Base-by-base conservation (phyloP, 495 filamentous ascomycete genomes). In the Margaritispora aquatica region DNA sequence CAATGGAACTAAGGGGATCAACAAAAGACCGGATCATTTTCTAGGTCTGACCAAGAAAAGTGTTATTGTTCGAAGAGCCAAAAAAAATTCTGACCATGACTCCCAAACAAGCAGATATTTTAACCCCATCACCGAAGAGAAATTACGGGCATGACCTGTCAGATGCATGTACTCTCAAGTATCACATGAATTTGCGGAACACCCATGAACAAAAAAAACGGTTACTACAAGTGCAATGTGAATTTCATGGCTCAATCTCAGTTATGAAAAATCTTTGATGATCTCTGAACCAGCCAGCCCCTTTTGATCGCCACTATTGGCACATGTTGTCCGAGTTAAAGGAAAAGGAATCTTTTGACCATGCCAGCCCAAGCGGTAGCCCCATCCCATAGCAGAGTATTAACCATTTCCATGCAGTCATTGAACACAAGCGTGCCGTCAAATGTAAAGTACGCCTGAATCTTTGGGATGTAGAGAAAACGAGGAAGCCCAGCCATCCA, bases 351-450 rank as follows among this genome's bases (percentile, higher is more conserved):
- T 65, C 60, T 65, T 68, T 66, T 64, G 57, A 63, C 58, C 61
- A 50, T 63, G 50, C 62, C 58, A 53, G 56, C 58, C 60, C 56
- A 48, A 31, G 59, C 27, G 29, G 46, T 59, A 57, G 58, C 58
- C 59, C 41, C 29, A 44, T 44, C 54, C 61, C 59, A 58, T 58
- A 49, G 54, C 15, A 53, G 60, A 66, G 65, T 59, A 63, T 58
- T 61, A 67, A 55, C 59, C 66, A 55, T 62, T 64, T 63, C 63
- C 63, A 65, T 65, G 63, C 60, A 65, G 61, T 66, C 66, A 60
- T 65, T 65, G 57, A 62, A 61, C 60, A 58, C 66, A 68, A 68
- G 54, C 57, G 63, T 66, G 60, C 55, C 57, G 50, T 64, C 61
- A 68, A 62, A 62, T 60, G 55, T 61, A 57, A 51, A 61, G 53